A percentile compares a stretch with the other conserved stretches of the same genome.
Conservation (phyloP, 345 rosid species). For the Crucihimalaya himalaica region DNA sequence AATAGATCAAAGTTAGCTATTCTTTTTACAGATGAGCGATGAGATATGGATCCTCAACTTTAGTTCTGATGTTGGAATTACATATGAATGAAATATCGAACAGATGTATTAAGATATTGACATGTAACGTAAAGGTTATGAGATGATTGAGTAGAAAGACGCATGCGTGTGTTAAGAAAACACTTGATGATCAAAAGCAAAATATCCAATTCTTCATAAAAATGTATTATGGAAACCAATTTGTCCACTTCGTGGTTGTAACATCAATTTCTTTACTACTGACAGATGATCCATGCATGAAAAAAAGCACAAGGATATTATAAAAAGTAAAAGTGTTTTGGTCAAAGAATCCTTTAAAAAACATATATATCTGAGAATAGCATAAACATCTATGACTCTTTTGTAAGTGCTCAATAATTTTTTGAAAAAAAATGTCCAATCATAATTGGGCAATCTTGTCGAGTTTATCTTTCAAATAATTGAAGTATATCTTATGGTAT, state of each 20-base stretch:
- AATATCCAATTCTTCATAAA: conserved; percentile 8
- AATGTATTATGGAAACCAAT: conserved; percentile 26
- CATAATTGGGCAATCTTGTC: conserved; percentile 24
- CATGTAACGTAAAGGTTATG: conserved; percentile 38
- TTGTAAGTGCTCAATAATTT: conserved; percentile 10
- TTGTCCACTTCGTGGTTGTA: conserved; percentile 30
- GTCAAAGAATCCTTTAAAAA: conserved; percentile 18
- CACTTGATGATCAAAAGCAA: conserved; percentile 32
- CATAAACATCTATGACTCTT: conserved; percentile 24
- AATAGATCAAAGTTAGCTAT: background rate
- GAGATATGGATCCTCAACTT: conserved; percentile 14
- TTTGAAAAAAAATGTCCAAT: conserved; percentile 11
- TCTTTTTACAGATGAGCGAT: conserved; percentile 3
- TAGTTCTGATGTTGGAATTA: conserved; percentile 15
- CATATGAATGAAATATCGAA: conserved; percentile 26
- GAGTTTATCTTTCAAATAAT: conserved; percentile 25
- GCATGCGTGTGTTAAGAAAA: conserved; percentile 40
- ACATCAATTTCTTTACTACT: conserved; percentile 31
- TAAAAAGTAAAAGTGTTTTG: background rate
- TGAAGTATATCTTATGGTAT: conserved; percentile 11
- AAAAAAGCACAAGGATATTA: conserved; percentile 3
- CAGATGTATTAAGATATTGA: conserved; percentile 27
- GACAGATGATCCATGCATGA: background rate
- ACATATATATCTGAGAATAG: conserved; percentile 29
- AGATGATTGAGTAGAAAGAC: conserved; percentile 24